A percentile compares a stretch with the other conserved stretches of the same genome.
These are phyloP conservation scores for Candida sp. DNA, from an alignment of 1,139 yeast species.

Conservation along the genomic window DNA sequence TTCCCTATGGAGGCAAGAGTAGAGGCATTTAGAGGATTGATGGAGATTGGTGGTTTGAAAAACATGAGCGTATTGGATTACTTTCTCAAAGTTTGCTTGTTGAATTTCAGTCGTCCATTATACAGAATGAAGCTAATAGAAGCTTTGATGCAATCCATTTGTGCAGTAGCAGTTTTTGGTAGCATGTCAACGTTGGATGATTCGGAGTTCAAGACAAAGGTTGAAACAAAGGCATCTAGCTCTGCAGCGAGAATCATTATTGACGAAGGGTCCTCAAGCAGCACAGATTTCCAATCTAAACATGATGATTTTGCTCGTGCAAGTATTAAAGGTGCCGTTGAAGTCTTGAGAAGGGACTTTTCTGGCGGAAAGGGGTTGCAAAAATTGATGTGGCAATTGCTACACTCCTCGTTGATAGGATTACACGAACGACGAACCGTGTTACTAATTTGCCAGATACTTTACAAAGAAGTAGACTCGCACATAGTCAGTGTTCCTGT, in stretches of 20 bases:
- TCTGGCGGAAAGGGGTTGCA: constrained; percentile 67
- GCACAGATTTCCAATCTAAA: constrained; percentile 47
- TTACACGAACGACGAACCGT: constrained; percentile 64
- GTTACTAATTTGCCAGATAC: constrained; percentile 66
- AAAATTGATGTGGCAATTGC: constrained; percentile 67
- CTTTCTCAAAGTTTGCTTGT: constrained; percentile 58
- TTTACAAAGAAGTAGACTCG: constrained; percentile 68
- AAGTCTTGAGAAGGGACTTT: constrained; percentile 67
- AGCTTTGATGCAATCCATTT: constrained; percentile 55
- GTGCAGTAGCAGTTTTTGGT: constrained; percentile 74
- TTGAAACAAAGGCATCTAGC: constrained; percentile 23
- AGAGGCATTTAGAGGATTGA: constrained; percentile 71
- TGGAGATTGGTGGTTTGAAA: constrained; percentile 78
- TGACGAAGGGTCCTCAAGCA: constrained; percentile 43
- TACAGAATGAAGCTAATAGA: constrained; percentile 56
- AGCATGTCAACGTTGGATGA: constrained; percentile 58
- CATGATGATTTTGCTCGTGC: constrained; percentile 47
- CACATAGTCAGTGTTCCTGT: constrained; percentile 63
- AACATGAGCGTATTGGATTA: constrained; percentile 64
- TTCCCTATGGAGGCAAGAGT: constrained; percentile 60
- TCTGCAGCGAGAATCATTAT: constrained; percentile 44
- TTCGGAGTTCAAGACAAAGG: constrained; percentile 53
- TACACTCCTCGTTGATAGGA: constrained; percentile 64
- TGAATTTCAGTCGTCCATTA: constrained; percentile 55
- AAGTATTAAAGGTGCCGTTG: constrained; percentile 66